phyloP scores from a whole-genome alignment of 1,284 basidiomycete species.

The Ganoderma meredithae region DNA sequence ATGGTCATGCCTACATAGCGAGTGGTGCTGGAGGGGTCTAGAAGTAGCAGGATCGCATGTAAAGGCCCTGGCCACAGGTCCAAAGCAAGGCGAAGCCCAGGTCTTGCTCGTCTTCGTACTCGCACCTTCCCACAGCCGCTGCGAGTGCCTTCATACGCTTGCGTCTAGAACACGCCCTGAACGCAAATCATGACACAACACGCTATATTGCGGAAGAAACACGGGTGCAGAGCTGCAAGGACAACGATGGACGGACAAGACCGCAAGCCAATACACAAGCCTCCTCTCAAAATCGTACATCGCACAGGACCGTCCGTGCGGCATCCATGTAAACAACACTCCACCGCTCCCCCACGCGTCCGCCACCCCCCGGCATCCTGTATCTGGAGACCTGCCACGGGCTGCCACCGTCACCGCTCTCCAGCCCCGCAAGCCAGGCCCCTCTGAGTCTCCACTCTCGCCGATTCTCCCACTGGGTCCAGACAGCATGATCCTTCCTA shows the following conservation, averaged over 20 bases:
- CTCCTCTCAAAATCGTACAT: conserved; percentile 27
- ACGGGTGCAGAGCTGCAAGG: conserved; percentile 23
- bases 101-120: background rate
- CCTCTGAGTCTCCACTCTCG: background rate
- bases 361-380: background rate
- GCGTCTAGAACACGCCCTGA: conserved; percentile 1
- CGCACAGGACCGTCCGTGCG: conserved; percentile 27
- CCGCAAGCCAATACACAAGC: conserved; percentile 24
- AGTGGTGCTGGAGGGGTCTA: conserved; percentile 5
- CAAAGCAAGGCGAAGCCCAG: background rate
- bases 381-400: background rate
- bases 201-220: conserved; percentile 11
- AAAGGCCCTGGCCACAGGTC: conserved; percentile 10
- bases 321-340: conserved; percentile 26
- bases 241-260: conserved; percentile 24
- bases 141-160: conserved; percentile 10
- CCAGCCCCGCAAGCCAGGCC: conserved; percentile 7
- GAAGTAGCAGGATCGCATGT: background rate
- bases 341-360: conserved; percentile 10
- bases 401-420: conserved; percentile 1
- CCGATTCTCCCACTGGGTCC: conserved; percentile 2
- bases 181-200: conserved; percentile 11
- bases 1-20: conserved; percentile 3
- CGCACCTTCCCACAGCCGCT: conserved; percentile 7
- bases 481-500: conserved; percentile 3